Evolutionary conservation across 1,284 basidiomycete genomes (phyloP).

Genomic region (Takashimella tepidaria): DNA sequence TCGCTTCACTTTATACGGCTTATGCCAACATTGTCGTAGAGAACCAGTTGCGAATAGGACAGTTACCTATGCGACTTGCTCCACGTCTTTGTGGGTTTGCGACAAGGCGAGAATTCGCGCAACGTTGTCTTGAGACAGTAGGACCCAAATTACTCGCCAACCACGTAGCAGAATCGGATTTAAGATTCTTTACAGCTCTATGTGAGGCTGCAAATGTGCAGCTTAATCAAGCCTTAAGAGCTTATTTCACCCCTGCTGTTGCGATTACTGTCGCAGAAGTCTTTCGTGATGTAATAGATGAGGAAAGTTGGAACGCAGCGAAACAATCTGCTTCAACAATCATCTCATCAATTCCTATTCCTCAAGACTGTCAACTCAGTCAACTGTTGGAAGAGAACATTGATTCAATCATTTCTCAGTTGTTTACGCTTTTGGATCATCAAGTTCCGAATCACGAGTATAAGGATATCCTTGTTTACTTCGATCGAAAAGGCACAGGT

Average conservation of each 20-base stretch:
- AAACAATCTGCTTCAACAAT: background rate
- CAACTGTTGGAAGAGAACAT: background rate
- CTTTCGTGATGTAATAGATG: background rate
- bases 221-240: conserved; percentile 7
- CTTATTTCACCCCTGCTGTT: conserved; percentile 21
- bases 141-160: conserved; percentile 17
- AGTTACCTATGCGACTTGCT: conserved; percentile 63
- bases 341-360: background rate
- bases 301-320: background rate
- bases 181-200: conserved; percentile 18
- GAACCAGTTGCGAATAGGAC: conserved; percentile 30
- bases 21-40: conserved; percentile 67
- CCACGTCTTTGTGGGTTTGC: conserved; percentile 53
- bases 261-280: conserved; percentile 16
- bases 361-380: too few relatives aligned
- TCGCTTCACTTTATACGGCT: conserved; percentile 67
- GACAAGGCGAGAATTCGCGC: conserved; percentile 23
- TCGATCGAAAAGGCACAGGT: background rate
- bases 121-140: conserved; percentile 16
- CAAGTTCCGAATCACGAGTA: conserved; percentile 2
- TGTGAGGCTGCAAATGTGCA: conserved; percentile 25
- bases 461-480: background rate
- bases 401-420: conserved; percentile 21
- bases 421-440: conserved; percentile 21
- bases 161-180: background rate